Base-by-base conservation (phyloP, 805 yeast species). In the Zygosaccharomyces gambellarensis region DNA sequence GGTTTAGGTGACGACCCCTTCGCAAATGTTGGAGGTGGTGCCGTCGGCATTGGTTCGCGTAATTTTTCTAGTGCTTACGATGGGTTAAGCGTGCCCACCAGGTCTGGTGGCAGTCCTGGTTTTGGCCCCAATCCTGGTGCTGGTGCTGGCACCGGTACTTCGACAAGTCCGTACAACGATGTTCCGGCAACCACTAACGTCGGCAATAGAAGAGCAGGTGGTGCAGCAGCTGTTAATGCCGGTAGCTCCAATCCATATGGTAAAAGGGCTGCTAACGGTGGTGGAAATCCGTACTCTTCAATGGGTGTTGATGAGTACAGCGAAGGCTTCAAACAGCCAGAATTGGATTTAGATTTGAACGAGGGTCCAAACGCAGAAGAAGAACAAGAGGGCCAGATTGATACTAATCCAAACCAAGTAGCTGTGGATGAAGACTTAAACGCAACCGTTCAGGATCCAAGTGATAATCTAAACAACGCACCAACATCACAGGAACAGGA, bases 361-460 rank as follows among this genome's bases (percentile, higher is more conserved):
- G 44, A 47, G 23, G 50, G 41, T n/a, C 51, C 49, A 6, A 43
- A 49, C 14, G 52, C 32, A n/a, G 60, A 53, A 8, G 52, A 53
- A 14, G 17, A 17, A 17, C 17, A 17, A 17, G 17, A 17, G 17
- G 17, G 17, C 17, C 17, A 17, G 1, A 61, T 61, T 45, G 61
- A 60, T 38, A 47, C 36, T 7, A 45, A 21, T 8, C 28, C 40
- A 32, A 51, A 14, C 43, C 52, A 50, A 17, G 56, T 51, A 5
- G 44, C 51, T 12, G 65, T 63, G 21, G 70, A 69, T 28, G 73
- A 70, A 34, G 67, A 66, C 47, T 47, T 64, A 22, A 64, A 63
- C 43, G 64, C 58, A 9, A 53, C 66, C 5, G 36, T 55, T n/a
- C 50, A 47, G 30, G 56, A 54, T 28, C 55, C 51, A 34, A 63